phyloP scores from a whole-genome alignment of 2,329 filamentous ascomycete genomes.

The Boeremia lycopersici region DNA sequence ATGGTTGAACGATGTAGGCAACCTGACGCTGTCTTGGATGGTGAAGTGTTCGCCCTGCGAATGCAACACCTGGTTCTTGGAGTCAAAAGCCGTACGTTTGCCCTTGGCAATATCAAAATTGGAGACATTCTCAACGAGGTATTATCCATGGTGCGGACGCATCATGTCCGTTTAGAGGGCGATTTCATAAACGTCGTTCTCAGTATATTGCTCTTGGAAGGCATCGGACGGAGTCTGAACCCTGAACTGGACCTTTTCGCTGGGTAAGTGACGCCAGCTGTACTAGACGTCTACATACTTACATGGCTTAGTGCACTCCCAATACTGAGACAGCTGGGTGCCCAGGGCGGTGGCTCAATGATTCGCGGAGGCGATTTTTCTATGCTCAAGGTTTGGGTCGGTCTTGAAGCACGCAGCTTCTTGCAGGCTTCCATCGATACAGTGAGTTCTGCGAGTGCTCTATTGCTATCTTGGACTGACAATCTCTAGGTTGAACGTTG shows the following conservation, averaged over 20 bases:
- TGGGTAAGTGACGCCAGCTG: constrained; percentile 55
- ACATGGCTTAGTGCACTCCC: constrained; percentile 71
- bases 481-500: constrained; percentile 74
- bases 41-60: constrained; percentile 89
- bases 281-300: constrained; percentile 10
- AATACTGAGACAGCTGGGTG: constrained; percentile 85
- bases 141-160: constrained; percentile 84
- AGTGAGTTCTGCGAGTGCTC: constrained; percentile 57
- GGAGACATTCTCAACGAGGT: constrained; percentile 93
- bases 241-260: constrained; percentile 86
- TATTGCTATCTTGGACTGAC: constrained; percentile 1
- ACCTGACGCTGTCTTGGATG: constrained; percentile 84
- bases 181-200: constrained; percentile 99
- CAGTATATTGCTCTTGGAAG: constrained; percentile 89
- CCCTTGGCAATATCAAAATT: constrained; percentile 92
- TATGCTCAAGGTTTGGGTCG: constrained; percentile 91
- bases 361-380: constrained; percentile 56
- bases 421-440: constrained; percentile 89
- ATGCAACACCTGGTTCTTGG: constrained; percentile 96
- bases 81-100: constrained; percentile 89
- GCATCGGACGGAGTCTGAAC: constrained; percentile 86
- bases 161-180: constrained; percentile 93
- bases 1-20: constrained; percentile 97
- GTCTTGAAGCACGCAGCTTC: constrained; percentile 85
- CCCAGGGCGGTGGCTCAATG: constrained; percentile 69